Evolutionary conservation across 2,329 filamentous ascomycete genomes (phyloP).

Genomic region (Penicillium sp.): DNA sequence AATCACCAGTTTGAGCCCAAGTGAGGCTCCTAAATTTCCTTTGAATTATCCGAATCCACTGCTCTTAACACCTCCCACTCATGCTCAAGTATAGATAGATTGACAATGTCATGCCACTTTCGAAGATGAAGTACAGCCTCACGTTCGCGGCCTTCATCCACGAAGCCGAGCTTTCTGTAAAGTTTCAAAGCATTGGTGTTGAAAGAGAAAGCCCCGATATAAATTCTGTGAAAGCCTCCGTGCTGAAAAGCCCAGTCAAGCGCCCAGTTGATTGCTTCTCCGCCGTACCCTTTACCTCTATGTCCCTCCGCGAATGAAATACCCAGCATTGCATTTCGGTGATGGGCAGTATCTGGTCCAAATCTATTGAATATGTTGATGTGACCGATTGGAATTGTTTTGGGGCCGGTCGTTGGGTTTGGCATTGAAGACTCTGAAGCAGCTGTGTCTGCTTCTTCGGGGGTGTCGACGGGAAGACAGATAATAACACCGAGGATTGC

Average conservation of each 20-base stretch:
- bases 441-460: neutral
- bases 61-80: conserved; percentile 5
- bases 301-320: conserved; percentile 4
- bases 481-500: conserved; percentile 1
- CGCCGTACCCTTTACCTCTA: conserved; percentile 10
- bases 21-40: neutral
- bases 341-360: neutral
- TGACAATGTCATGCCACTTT: conserved; percentile 15
- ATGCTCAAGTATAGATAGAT: conserved; percentile 5
- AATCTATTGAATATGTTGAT: neutral
- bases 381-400: neutral
- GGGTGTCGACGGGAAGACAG: neutral
- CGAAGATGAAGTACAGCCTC: conserved; percentile 12
- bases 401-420: neutral
- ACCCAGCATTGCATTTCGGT: conserved; percentile 3
- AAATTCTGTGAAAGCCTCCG: conserved; percentile 10
- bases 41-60: neutral
- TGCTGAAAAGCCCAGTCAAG: conserved; percentile 15
- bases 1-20: no score
- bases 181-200: conserved; percentile 9
- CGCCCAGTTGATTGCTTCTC: conserved; percentile 16
- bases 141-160: conserved; percentile 15
- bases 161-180: conserved; percentile 16
- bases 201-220: conserved; percentile 6
- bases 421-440: neutral